Percentiles rank a stretch among this genome's conserved stretches.
phyloP scores from a whole-genome alignment of 2,329 filamentous ascomycete species.

The Talaromyces sp. region DNA sequence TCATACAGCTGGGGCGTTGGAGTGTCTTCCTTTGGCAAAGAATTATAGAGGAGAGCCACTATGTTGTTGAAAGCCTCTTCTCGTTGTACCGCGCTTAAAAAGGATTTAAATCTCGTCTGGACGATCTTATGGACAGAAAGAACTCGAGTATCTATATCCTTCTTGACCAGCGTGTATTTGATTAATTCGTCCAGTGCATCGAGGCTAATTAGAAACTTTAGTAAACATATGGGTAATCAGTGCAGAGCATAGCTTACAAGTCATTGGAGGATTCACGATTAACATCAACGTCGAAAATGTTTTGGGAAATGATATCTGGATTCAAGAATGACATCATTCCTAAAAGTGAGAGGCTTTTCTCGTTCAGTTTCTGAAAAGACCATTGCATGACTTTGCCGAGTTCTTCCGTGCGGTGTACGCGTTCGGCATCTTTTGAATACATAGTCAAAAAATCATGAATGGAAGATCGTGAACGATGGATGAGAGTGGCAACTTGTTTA shows the following conservation, averaged over 20 bases:
- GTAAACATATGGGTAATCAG: background rate
- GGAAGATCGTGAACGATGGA: background rate
- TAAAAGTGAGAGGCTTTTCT: background rate
- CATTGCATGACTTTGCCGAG: background rate
- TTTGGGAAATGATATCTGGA: background rate
- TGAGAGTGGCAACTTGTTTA: background rate
- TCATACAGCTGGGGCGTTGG: background rate
- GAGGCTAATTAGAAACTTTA: background rate
- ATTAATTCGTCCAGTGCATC: background rate
- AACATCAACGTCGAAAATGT: background rate
- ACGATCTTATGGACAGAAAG: background rate
- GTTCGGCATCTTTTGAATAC: background rate
- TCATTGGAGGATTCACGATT: background rate
- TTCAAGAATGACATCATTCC: constrained; percentile 1
- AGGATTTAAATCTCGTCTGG: constrained; percentile 2
- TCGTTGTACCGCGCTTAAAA: background rate
- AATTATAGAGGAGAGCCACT: background rate
- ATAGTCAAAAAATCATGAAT: background rate
- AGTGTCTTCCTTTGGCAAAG: background rate
- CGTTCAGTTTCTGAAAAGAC: background rate
- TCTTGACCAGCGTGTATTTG: background rate
- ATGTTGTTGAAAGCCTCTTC: background rate
- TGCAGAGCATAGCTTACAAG: background rate
- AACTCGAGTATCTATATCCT: background rate
- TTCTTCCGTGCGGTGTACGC: background rate